A percentile compares a stretch with the other conserved stretches of the same genome.
Evolutionary conservation across 768 basidiomycete genomes (phyloP).

Genomic region (Nevesoporus exiguus): DNA sequence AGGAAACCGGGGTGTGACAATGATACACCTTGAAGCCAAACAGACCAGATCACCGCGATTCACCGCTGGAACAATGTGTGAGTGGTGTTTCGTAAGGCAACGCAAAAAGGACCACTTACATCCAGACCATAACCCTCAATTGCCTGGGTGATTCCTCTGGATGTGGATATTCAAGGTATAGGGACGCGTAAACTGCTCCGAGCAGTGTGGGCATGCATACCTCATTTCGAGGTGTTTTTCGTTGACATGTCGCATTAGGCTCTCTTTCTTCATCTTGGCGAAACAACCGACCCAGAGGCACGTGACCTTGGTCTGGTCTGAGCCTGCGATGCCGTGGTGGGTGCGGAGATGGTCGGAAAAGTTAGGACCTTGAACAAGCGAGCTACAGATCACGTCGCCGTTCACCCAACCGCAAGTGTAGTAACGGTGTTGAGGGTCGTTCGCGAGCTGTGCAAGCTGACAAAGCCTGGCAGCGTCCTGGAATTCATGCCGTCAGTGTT

Average conservation of each 20-base stretch:
- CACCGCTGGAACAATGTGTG: not conserved
- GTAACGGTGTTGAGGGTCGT: conserved; percentile 1
- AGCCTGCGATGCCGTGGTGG: conserved; percentile 17
- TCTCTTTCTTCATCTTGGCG: conserved; percentile 26
- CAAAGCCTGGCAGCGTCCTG: conserved; percentile 10
- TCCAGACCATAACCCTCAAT: not conserved
- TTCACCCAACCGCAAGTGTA: conserved; percentile 20
- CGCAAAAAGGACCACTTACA: not conserved
- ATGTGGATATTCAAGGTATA: conserved; percentile 19
- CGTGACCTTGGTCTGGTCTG: conserved; percentile 1
- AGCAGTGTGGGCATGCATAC: conserved; percentile 16
- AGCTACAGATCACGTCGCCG: not conserved
- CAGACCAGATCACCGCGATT: not conserved
- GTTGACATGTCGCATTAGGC: conserved; percentile 25
- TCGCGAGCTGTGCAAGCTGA: not conserved
- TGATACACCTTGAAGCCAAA: too few relatives aligned
- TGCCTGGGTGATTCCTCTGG: conserved; percentile 5
- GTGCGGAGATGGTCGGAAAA: conserved; percentile 24
- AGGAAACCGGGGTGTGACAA: not conserved
- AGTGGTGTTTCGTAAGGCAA: not conserved
- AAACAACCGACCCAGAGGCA: conserved; percentile 24
- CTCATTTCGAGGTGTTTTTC: conserved; percentile 24
- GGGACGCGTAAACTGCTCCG: conserved; percentile 25
- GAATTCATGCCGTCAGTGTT: conserved; percentile 1
- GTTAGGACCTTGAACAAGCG: not conserved